Evolutionary conservation across 164 flowering plant species (phyloP), one percentile per base, ranked within the genome.

Genomic region (Aristolochia fimbriata): DNA sequence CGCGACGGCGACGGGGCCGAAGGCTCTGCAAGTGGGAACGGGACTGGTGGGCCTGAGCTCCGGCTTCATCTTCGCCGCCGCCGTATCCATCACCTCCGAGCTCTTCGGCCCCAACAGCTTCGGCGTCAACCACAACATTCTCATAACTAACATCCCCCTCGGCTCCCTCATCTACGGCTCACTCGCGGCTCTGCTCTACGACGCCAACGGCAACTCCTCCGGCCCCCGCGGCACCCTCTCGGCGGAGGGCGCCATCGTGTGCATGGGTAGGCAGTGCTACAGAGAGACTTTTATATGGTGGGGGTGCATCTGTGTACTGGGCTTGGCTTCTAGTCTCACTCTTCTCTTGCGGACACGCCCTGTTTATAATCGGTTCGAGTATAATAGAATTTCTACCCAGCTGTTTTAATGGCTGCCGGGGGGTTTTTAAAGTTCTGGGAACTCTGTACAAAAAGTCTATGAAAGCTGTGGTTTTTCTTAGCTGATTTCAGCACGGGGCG

Each of bases 31-130:
- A 6, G 65, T 55, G 0, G 83, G 84, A 31, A 93, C 99, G 1
- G 92, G 92, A 0, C 59, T 90, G 4, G 80, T 93, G 0, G 97
- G 97, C 0, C 60, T 87, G 55, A 90, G 96, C 74, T 90, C 99
- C 0, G 97, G 99, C 6, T 93, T 93, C 83, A 85, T 93, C 58
- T 87, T 90, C 58, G 91, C 99, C 0, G 94, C 97, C 0, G 94
- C 99, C 0, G 97, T 88, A 17, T 90, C 99, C 3, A 68, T 93
- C 37, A 93, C 99, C 16, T 83, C 99, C 0, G 96, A 93, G 73
- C 79, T 90, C 2, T 92, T 93, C 55, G 99, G 97, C 15, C 91
- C 94, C 1, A 80, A 80, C 31, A 85, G 84, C 53, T 77, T 85
- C 6, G 93, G 94, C 0, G 97, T 93, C 15, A 93, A 93, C 80